Evolutionary conservation across 192 early-diverging fungal species (phyloP).

Genomic region (Linnemannia exigua): DNA sequence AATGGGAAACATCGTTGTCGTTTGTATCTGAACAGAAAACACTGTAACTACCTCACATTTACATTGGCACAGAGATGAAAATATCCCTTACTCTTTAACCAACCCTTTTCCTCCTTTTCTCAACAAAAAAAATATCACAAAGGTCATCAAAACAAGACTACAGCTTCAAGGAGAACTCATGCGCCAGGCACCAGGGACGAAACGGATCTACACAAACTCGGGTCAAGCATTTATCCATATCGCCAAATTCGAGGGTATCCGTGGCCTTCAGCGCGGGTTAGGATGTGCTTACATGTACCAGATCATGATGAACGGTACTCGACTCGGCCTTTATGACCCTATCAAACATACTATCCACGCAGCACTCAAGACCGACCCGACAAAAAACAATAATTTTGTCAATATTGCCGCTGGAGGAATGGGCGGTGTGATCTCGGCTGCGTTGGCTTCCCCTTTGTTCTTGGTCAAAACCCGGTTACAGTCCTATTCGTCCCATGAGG

Average conservation of each 20-base stretch:
- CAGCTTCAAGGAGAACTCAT: slow-evolving; percentile 81
- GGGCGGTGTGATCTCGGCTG: slow-evolving; percentile 86
- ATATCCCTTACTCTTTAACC: too few relatives aligned
- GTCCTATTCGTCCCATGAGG: slow-evolving; percentile 75
- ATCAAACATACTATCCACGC: slow-evolving; percentile 70
- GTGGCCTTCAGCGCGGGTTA: slow-evolving; percentile 90
- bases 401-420: slow-evolving; percentile 82
- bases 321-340: slow-evolving; percentile 94
- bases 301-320: slow-evolving; percentile 92
- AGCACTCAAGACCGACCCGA: slow-evolving; percentile 53
- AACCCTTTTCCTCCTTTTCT: too few relatives aligned
- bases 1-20: too few relatives aligned
- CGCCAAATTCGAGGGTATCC: slow-evolving; percentile 84
- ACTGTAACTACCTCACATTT: too few relatives aligned
- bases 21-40: too few relatives aligned
- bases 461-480: slow-evolving; percentile 93
- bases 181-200: slow-evolving; percentile 59
- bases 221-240: slow-evolving; percentile 84
- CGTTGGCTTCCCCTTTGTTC: slow-evolving; percentile 88
- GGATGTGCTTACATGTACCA: slow-evolving; percentile 91
- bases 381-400: slow-evolving; percentile 64
- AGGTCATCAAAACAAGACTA: background rate
- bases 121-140: background rate
- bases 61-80: too few relatives aligned
- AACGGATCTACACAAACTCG: slow-evolving; percentile 80